Conservation (phyloP, 495 filamentous ascomycete species). For the Daldinia vernicosa region DNA sequence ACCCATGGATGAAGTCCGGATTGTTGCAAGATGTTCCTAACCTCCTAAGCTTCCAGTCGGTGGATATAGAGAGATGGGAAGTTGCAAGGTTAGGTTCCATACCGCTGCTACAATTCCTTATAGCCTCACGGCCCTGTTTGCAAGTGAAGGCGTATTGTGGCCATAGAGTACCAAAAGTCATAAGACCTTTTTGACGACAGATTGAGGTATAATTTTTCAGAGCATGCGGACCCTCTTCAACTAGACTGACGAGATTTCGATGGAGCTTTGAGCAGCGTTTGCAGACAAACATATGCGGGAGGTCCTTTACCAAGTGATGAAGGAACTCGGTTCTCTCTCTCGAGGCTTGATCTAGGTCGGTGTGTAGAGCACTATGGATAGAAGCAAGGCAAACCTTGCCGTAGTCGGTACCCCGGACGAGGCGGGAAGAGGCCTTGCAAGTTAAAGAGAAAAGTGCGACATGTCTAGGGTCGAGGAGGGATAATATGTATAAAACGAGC, state of each 20-base stretch:
- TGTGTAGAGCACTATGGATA: constrained; percentile 1
- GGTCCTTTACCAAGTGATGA: constrained; percentile 3
- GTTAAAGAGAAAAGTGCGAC: constrained; percentile 22
- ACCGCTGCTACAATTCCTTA: background rate
- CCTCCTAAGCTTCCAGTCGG: constrained; percentile 29
- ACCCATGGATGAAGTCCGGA: constrained; percentile 26
- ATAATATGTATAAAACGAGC: constrained; percentile 9
- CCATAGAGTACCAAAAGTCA: constrained; percentile 33
- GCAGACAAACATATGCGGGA: constrained; percentile 12
- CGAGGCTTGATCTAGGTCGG: background rate
- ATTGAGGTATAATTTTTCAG: background rate
- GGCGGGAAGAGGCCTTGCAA: constrained; percentile 6
- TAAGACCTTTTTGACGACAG: background rate
- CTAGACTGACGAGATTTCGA: background rate
- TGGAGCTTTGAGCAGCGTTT: constrained; percentile 20
- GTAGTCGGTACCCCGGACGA: background rate
- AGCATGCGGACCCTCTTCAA: background rate
- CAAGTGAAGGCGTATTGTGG: constrained; percentile 20
- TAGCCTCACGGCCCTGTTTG: background rate
- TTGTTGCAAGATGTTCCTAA: constrained; percentile 29
- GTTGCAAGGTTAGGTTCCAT: background rate
- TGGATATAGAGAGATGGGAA: constrained; percentile 19
- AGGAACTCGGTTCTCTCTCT: constrained; percentile 9
- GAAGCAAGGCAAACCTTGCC: background rate
- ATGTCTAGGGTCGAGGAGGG: constrained; percentile 6